Base-by-base conservation (phyloP, 2,329 filamentous ascomycete genomes). In the Trichoderma koningiopsis region DNA sequence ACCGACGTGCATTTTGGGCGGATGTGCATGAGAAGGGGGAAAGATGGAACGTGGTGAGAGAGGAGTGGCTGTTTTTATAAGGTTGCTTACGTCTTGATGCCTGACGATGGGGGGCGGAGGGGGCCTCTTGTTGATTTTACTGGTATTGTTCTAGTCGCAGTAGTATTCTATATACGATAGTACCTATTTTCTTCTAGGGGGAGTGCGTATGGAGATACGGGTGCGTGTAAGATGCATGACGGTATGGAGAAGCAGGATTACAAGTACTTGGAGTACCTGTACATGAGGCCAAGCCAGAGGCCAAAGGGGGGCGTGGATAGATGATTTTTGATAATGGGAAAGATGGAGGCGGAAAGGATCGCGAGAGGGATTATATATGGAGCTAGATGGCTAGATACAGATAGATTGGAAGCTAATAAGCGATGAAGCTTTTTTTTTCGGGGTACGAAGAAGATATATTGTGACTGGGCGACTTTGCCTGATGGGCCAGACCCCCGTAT, bases 51-150 rank as follows among this genome's bases (percentile, higher is more conserved):
- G 63, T 67, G 63, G 58, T 67, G 63, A 67, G 63, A 67, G 63
- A 57, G 63, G 63, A 67, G 63, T 67, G 63, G 63, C 27, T 67
- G 53, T 67, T 67, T 35, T 59, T 67, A 67, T 67, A 67, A 27
- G 63, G 53, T 67, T 66, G 63, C 63, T 67, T 67, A 67, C 58
- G 63, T 37, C 63, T 67, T 67, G 63, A 40, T 67, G 63, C 63
- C 63, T 67, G 63, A 67, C 19, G 63, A 67, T 58, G 62, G 62
- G 53, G 53, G 37, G 62, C 16, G 27, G 59, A 31, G 35, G 40
- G 40, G 19, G 58, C 10, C 2, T 1, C 11, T 11, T 49, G n/a
- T 67, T n/a, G 10, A 31, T 33, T 57, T 66, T 47, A 16, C 8
- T 66, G 31, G 47, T 58, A 35, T 58, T 35, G n/a, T 47, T 7